phyloP scores from a whole-genome alignment of 495 filamentous ascomycete genomes.

The Trichoderma asperelloides region DNA sequence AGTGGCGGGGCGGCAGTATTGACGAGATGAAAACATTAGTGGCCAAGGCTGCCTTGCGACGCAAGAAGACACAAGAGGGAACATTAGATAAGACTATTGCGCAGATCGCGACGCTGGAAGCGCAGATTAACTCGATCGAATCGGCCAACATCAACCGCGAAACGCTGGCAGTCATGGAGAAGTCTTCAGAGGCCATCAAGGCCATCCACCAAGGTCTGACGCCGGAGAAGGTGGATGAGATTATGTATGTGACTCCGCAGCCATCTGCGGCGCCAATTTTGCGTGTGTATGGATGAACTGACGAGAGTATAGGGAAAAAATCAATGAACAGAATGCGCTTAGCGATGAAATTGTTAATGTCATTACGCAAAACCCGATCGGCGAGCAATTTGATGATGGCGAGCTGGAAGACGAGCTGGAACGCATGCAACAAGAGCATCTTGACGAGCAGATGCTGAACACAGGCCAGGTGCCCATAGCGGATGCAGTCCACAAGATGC shows the following conservation, averaged over 20 bases:
- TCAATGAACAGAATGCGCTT: conserved; percentile 84
- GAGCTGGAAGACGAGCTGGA: conserved; percentile 77
- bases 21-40: conserved; percentile 39
- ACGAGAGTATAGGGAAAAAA: conserved; percentile 62
- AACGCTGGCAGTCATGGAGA: conserved; percentile 89
- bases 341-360: conserved; percentile 85
- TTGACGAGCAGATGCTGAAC: conserved; percentile 89
- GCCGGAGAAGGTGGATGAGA: conserved; percentile 86
- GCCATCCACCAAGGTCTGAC: conserved; percentile 83
- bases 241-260: conserved; percentile 60
- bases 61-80: conserved; percentile 90
- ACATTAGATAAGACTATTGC: conserved; percentile 80
- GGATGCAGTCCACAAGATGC: conserved; percentile 63
- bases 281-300: conserved; percentile 11
- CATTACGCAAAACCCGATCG: conserved; percentile 63
- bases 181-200: conserved; percentile 80
- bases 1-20: not conserved
- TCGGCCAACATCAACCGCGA: conserved; percentile 98
- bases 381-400: conserved; percentile 70
- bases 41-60: conserved; percentile 81
- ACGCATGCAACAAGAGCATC: conserved; percentile 69
- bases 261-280: not conserved
- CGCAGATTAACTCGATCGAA: conserved; percentile 94
- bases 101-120: conserved; percentile 86
- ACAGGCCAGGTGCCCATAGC: conserved; percentile 64